Percentiles rank a stretch among this genome's conserved stretches.
Evolutionary conservation across 345 rosid genomes (phyloP).

Genomic region (Syzygium oleosum): DNA sequence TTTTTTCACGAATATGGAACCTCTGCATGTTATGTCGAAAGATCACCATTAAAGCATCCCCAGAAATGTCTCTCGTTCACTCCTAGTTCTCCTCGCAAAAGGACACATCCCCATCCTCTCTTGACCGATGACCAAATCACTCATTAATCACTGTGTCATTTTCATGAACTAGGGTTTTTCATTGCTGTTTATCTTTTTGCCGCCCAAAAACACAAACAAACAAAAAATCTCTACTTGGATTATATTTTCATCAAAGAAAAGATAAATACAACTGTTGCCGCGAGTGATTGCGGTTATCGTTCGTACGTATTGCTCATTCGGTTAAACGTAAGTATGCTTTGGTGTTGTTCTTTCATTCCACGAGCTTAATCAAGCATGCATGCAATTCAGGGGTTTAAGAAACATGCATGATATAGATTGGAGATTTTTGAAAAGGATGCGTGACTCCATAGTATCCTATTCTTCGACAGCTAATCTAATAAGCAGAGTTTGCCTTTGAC

Average conservation of each 20-base stretch:
- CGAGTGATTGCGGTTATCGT: background rate
- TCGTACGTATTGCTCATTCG: background rate
- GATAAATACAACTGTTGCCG: background rate
- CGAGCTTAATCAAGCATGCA: background rate
- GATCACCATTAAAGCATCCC: background rate
- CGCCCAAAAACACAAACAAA: background rate
- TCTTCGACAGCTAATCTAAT: background rate
- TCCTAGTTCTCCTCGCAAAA: background rate
- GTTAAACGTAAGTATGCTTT: background rate
- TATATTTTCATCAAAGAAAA: background rate
- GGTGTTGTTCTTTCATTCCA: background rate
- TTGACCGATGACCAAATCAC: background rate
- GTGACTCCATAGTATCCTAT: background rate
- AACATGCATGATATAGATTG: background rate
- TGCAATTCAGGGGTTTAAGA: background rate
- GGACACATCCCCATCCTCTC: background rate
- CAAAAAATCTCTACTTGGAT: background rate
- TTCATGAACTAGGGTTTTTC: background rate
- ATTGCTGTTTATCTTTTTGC: background rate
- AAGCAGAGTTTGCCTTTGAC: background rate
- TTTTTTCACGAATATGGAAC: slow-evolving; percentile 2
- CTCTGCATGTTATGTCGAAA: slow-evolving; percentile 5
- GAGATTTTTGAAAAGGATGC: background rate
- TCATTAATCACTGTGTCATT: background rate
- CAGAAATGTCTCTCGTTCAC: background rate